Percentiles rank a stretch among this genome's conserved stretches.
phyloP scores from a whole-genome alignment of 306 rosid species.

The Carpinus viminea region DNA sequence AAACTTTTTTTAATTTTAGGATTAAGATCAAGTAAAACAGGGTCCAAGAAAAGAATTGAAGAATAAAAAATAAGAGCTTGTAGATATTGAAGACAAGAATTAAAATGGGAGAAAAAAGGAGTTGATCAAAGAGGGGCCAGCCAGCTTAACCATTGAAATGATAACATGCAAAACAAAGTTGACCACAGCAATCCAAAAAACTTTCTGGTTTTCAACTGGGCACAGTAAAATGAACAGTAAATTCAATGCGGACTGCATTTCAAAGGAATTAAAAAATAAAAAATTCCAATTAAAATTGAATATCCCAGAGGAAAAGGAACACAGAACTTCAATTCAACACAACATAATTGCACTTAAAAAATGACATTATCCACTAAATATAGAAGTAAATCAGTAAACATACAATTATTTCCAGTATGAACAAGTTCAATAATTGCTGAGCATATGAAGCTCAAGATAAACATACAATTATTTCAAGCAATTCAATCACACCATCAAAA shows the following conservation, averaged over 20 bases:
- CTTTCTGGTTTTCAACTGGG: background rate
- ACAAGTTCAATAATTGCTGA: background rate
- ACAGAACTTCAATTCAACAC: too few relatives aligned
- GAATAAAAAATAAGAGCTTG: background rate
- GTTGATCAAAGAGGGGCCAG: background rate
- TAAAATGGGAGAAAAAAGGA: background rate
- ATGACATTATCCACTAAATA: background rate
- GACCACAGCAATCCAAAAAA: background rate
- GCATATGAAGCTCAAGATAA: background rate
- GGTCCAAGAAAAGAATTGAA: background rate
- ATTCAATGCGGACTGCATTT: background rate
- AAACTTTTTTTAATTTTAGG: background rate
- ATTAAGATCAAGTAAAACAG: background rate
- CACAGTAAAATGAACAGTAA: background rate
- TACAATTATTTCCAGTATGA: background rate
- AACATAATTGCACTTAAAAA: background rate
- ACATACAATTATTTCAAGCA: constrained; percentile 1
- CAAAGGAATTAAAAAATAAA: too few relatives aligned
- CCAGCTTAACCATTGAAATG: background rate
- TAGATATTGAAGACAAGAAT: background rate
- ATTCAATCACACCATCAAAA: constrained; percentile 4
- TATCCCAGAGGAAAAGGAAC: background rate
- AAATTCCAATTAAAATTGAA: background rate
- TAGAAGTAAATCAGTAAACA: background rate
- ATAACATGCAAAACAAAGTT: background rate